Evolutionary conservation across 2,329 filamentous ascomycete genomes (phyloP).

Genomic region (Davidsoniella virescens): DNA sequence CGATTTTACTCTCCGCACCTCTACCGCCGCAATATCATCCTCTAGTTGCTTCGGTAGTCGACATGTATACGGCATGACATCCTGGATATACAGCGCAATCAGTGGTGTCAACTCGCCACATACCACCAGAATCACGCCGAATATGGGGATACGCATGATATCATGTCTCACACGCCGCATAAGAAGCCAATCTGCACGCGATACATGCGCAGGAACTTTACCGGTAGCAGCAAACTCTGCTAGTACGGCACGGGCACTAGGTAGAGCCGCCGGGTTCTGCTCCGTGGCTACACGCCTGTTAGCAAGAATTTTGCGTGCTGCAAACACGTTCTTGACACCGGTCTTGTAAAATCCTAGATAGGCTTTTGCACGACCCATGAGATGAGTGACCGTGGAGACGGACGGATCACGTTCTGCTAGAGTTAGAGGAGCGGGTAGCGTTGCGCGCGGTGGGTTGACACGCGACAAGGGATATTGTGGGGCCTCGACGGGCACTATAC

Average conservation of each 20-base stretch:
- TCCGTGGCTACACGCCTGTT: constrained; percentile 21
- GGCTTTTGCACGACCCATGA: constrained; percentile 50
- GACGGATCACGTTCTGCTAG: constrained; percentile 34
- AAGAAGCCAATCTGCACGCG: constrained; percentile 56
- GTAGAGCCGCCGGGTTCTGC: constrained; percentile 17
- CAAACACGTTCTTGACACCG: constrained; percentile 58
- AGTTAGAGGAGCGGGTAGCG: constrained; percentile 52
- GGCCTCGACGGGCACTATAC: neutral
- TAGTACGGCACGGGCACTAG: constrained; percentile 29
- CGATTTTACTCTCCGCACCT: constrained; percentile 33
- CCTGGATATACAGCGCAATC: constrained; percentile 53
- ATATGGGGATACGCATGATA: constrained; percentile 59
- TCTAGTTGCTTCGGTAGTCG: constrained; percentile 61
- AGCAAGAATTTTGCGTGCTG: constrained; percentile 42
- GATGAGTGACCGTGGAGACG: constrained; percentile 30
- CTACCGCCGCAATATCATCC: constrained; percentile 21
- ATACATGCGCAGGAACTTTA: constrained; percentile 37
- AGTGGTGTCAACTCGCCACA: constrained; percentile 80
- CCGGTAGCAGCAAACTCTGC: constrained; percentile 40
- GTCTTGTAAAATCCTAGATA: constrained; percentile 80
- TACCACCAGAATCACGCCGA: constrained; percentile 57
- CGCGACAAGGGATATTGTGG: constrained; percentile 6
- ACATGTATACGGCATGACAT: constrained; percentile 64
- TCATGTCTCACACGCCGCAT: constrained; percentile 54
- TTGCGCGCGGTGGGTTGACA: constrained; percentile 57